Evolutionary conservation across 2,329 filamentous ascomycete genomes (phyloP).

Genomic region (Phoma sp.): DNA sequence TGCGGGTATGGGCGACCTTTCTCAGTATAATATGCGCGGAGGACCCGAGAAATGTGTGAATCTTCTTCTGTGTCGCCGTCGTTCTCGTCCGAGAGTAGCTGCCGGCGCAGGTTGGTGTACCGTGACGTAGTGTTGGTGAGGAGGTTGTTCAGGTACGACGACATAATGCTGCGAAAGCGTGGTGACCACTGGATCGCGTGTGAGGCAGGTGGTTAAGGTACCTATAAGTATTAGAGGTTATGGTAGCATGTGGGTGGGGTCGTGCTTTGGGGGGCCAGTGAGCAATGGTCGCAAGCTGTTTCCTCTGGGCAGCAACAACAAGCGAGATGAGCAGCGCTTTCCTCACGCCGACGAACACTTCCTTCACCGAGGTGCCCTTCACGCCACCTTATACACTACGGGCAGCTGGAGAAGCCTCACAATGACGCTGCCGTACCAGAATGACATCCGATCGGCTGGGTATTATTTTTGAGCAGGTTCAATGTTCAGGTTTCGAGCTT

Average conservation of each 20-base stretch:
- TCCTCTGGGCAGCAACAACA: slow-evolving; percentile 12
- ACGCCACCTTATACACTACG: background rate
- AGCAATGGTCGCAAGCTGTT: slow-evolving; percentile 10
- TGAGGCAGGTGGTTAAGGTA: background rate
- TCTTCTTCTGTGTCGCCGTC: slow-evolving; percentile 74
- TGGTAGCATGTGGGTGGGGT: slow-evolving; percentile 9
- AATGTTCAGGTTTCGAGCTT: background rate
- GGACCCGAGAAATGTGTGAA: slow-evolving; percentile 90
- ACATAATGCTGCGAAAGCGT: slow-evolving; percentile 40
- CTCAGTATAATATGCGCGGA: slow-evolving; percentile 91
- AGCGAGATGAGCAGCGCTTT: slow-evolving; percentile 13
- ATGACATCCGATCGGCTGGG: no score
- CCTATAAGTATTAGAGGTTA: slow-evolving; percentile 8
- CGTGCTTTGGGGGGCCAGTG: background rate
- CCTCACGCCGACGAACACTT: background rate
- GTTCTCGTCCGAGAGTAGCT: slow-evolving; percentile 68
- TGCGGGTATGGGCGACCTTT: slow-evolving; percentile 79
- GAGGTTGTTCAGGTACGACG: slow-evolving; percentile 81
- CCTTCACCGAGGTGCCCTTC: background rate
- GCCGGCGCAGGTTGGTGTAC: slow-evolving; percentile 64
- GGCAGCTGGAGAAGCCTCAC: no score
- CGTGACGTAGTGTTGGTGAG: slow-evolving; percentile 63
- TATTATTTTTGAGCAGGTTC: no score
- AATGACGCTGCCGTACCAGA: no score
- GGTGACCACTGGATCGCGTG: slow-evolving; percentile 1